phyloP scores from a whole-genome alignment of 371 early-diverging fungal species.

The Mucor piriformis region DNA sequence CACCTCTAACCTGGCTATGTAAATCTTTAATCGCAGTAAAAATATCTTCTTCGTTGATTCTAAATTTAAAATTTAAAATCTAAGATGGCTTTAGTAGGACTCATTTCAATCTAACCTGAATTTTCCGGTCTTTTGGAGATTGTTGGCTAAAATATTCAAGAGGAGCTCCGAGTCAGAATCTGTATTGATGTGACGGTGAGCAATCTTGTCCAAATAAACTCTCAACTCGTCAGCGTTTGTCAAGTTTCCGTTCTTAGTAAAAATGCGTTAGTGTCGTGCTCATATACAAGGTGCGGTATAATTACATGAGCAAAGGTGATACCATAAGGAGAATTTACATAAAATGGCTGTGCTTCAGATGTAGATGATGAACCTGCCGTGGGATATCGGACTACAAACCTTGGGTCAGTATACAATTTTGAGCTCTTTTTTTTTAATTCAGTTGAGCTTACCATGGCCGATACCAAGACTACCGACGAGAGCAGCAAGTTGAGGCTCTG shows the following conservation, averaged over 20 bases:
- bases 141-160: slow-evolving; percentile 94
- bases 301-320: slow-evolving; percentile 94
- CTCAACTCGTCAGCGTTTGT: slow-evolving; percentile 90
- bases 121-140: slow-evolving; percentile 92
- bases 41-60: slow-evolving; percentile 96
- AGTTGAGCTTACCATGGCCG: slow-evolving; percentile 98
- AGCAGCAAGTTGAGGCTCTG: slow-evolving; percentile 70
- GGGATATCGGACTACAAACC: slow-evolving; percentile 87
- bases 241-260: slow-evolving; percentile 98
- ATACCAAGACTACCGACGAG: slow-evolving; percentile 90
- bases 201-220: slow-evolving; percentile 85
- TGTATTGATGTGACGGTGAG: slow-evolving; percentile 98
- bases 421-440: background rate
- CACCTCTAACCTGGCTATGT: slow-evolving; percentile 84
- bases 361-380: slow-evolving; percentile 93
- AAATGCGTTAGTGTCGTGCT: too few species aligned
- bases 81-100: too few species aligned
- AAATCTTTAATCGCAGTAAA: slow-evolving; percentile 89
- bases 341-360: slow-evolving; percentile 98
- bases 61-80: slow-evolving; percentile 12
- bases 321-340: slow-evolving; percentile 98
- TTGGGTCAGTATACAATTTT: background rate
- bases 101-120: too few species aligned
- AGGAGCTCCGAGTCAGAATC: slow-evolving; percentile 97
- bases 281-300: background rate